Evolutionary conservation across 768 basidiomycete species (phyloP).

Genomic region (Dacryopinax spathularia): DNA sequence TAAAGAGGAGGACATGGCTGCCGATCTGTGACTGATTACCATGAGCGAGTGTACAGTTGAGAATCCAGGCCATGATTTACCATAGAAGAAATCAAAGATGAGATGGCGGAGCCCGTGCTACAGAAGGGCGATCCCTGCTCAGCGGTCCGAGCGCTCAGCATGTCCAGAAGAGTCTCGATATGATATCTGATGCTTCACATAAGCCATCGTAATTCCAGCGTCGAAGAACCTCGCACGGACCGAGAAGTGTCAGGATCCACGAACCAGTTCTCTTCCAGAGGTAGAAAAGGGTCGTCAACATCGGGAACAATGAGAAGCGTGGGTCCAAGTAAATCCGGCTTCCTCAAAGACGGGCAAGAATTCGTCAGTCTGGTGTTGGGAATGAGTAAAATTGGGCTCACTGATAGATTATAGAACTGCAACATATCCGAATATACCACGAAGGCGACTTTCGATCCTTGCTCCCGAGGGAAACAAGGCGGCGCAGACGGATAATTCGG

Average conservation of each 20-base stretch:
- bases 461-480: conserved; percentile 41
- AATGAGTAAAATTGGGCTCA: conserved; percentile 25
- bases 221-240: conserved; percentile 29
- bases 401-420: conserved; percentile 82
- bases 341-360: background rate
- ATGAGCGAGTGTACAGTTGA: conserved; percentile 8
- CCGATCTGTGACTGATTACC: conserved; percentile 45
- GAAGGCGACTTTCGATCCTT: conserved; percentile 45
- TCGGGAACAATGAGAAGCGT: conserved; percentile 74
- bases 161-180: conserved; percentile 51
- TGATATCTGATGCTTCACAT: conserved; percentile 31
- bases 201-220: background rate
- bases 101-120: conserved; percentile 65
- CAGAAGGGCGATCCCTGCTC: conserved; percentile 37
- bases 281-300: conserved; percentile 83
- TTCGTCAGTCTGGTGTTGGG: conserved; percentile 14
- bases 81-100: conserved; percentile 55
- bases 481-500: conserved; percentile 13
- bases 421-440: conserved; percentile 66
- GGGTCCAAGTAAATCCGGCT: conserved; percentile 36
- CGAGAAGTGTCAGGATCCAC: conserved; percentile 57
- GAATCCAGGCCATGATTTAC: conserved; percentile 31
- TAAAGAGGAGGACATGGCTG: conserved; percentile 64
- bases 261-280: conserved; percentile 56
- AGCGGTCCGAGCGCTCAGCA: conserved; percentile 49